Conservation (phyloP, 148 eudicot species). For the Suaeda aralocaspica region DNA sequence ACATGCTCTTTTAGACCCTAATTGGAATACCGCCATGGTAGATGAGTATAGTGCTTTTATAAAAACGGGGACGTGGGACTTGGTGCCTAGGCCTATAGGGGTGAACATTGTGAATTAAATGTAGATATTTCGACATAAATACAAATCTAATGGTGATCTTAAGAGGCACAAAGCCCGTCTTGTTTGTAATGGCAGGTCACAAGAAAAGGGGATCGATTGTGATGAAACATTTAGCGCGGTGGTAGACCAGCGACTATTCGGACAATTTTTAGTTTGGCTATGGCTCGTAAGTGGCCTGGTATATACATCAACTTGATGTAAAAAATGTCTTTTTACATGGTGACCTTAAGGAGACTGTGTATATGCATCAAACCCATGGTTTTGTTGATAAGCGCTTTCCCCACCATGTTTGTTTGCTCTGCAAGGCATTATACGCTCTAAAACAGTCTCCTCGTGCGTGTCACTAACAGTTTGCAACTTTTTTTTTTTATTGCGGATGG, state of each 20-base stretch:
- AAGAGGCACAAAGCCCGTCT: too few relatives aligned
- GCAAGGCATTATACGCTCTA: background rate
- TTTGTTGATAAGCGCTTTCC: background rate
- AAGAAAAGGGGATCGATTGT: too few relatives aligned
- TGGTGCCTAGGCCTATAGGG: too few relatives aligned
- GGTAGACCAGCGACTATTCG: background rate
- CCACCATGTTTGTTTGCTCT: background rate
- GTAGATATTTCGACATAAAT: background rate
- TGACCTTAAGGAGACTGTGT: background rate
- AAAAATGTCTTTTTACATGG: background rate
- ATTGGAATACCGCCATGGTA: constrained; percentile 9
- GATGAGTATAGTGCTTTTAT: too few relatives aligned
- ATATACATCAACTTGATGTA: background rate
- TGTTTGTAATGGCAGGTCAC: too few relatives aligned
- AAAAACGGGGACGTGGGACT: too few relatives aligned
- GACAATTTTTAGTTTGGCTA: background rate
- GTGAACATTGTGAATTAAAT: background rate
- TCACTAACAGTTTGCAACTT: too few relatives aligned
- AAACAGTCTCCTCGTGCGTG: background rate
- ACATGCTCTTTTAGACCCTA: background rate
- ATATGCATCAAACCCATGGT: background rate
- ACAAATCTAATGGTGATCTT: background rate
- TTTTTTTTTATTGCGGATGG: background rate
- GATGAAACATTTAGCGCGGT: too few relatives aligned
- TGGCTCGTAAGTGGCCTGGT: background rate